Evolutionary conservation across 2,329 filamentous ascomycete genomes (phyloP).

Genomic region (Fusarium acutatum): DNA sequence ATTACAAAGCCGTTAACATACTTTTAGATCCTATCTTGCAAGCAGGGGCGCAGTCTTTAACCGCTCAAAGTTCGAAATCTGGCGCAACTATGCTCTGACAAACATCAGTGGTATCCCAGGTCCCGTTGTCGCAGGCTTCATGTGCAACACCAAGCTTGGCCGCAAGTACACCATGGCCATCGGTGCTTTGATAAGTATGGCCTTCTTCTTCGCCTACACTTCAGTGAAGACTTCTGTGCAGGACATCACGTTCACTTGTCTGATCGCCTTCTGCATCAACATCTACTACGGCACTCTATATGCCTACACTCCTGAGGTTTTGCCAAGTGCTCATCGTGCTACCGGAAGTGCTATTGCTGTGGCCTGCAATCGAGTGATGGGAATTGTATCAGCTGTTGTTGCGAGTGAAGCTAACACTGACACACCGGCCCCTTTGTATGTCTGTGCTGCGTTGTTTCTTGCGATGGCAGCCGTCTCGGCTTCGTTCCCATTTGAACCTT

Average conservation of each 20-base stretch:
- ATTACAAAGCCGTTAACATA: background rate
- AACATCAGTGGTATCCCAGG: slow-evolving; percentile 74
- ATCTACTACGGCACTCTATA: slow-evolving; percentile 77
- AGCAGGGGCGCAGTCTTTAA: background rate
- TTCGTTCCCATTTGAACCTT: slow-evolving; percentile 15
- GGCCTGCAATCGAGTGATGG: slow-evolving; percentile 77
- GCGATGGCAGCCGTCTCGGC: slow-evolving; percentile 57
- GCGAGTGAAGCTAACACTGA: slow-evolving; percentile 68
- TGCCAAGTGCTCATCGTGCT: slow-evolving; percentile 74
- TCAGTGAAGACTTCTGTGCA: slow-evolving; percentile 17
- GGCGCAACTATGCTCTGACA: slow-evolving; percentile 56
- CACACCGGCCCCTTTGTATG: slow-evolving; percentile 72
- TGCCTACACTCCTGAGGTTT: slow-evolving; percentile 69
- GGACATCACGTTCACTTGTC: slow-evolving; percentile 9
- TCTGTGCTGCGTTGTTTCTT: slow-evolving; percentile 72
- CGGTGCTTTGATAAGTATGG: slow-evolving; percentile 2
- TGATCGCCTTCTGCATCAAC: slow-evolving; percentile 68
- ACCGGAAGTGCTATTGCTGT: slow-evolving; percentile 80
- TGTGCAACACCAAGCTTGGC: slow-evolving; percentile 54
- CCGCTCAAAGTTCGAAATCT: slow-evolving; percentile 2
- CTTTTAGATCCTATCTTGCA: too few species aligned
- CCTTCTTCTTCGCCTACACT: slow-evolving; percentile 18
- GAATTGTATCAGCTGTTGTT: slow-evolving; percentile 75
- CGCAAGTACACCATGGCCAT: slow-evolving; percentile 23
- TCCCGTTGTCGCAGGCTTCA: slow-evolving; percentile 72